Evolutionary conservation across 179 eudicot genomes (phyloP).

Genomic region (Gypsophila paniculata): DNA sequence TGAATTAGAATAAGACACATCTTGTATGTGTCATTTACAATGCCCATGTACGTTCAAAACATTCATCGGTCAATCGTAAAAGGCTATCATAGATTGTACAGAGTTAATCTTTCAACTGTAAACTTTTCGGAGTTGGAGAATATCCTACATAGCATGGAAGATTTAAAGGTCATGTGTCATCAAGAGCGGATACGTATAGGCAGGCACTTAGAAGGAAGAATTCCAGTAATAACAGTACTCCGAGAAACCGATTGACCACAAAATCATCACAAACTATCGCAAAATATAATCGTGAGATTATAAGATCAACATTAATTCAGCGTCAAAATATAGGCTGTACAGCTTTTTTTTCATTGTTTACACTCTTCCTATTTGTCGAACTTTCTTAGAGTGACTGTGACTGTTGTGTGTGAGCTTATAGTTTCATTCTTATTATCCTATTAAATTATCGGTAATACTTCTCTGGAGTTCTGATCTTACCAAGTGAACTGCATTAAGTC

Average conservation of each 20-base stretch:
- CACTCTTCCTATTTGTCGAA: background rate
- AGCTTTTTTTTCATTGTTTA: constrained; percentile 1
- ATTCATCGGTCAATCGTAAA: background rate
- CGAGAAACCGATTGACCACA: background rate
- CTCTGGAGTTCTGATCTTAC: constrained; percentile 39
- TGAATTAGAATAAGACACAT: constrained; percentile 89
- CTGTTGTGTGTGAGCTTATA: background rate
- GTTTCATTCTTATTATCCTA: background rate
- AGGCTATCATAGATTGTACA: background rate
- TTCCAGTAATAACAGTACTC: background rate
- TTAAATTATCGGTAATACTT: background rate
- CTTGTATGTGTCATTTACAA: constrained; percentile 91
- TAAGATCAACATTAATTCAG: background rate
- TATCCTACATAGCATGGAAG: background rate
- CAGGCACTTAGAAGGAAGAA: background rate
- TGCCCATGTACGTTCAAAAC: constrained; percentile 54
- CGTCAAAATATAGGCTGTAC: background rate
- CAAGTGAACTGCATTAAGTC: constrained; percentile 80
- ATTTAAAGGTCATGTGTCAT: too few species aligned
- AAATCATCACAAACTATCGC: background rate
- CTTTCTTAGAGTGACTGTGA: background rate
- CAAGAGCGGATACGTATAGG: background rate
- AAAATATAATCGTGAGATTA: background rate
- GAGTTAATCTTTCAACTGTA: background rate
- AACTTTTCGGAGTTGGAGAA: background rate